Percentiles rank a stretch among this genome's conserved stretches.
phyloP scores from a whole-genome alignment of 2,329 filamentous ascomycete genomes.

The Colletotrichum falcatum region DNA sequence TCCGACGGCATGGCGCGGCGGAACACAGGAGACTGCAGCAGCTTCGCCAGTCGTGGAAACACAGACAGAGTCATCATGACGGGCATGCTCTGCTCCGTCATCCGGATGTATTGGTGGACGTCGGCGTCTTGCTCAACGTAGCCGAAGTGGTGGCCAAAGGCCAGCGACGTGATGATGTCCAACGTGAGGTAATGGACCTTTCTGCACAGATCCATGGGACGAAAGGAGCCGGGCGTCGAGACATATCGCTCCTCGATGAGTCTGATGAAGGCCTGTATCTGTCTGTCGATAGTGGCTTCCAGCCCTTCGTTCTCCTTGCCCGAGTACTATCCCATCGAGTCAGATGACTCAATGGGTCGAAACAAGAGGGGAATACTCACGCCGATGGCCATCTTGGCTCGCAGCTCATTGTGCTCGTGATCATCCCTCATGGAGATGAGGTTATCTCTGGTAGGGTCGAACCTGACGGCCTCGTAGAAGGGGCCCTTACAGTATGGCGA shows the following conservation, averaged over 20 bases:
- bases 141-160: slow-evolving; percentile 64
- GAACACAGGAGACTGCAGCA: slow-evolving; percentile 56
- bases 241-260: slow-evolving; percentile 62
- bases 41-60: slow-evolving; percentile 55
- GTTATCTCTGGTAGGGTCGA: slow-evolving; percentile 49
- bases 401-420: slow-evolving; percentile 55
- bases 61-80: slow-evolving; percentile 57
- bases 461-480: slow-evolving; percentile 55
- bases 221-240: slow-evolving; percentile 49
- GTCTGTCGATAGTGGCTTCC: slow-evolving; percentile 62
- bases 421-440: slow-evolving; percentile 50
- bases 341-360: not conserved
- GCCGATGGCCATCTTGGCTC: slow-evolving; percentile 63
- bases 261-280: slow-evolving; percentile 58
- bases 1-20: slow-evolving; percentile 56
- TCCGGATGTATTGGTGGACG: slow-evolving; percentile 61
- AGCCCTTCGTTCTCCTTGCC: slow-evolving; percentile 65
- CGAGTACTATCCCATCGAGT: slow-evolving; percentile 55
- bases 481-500: slow-evolving; percentile 49
- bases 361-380: slow-evolving; percentile 41
- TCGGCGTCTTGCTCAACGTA: slow-evolving; percentile 62
- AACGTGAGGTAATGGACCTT: slow-evolving; percentile 66
- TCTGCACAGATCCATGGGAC: slow-evolving; percentile 60
- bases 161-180: slow-evolving; percentile 66
- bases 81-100: slow-evolving; percentile 56